These are phyloP conservation scores for Rhodotorula sp. DNA, from an alignment of 1,284 basidiomycete species.

Conservation along the genomic window DNA sequence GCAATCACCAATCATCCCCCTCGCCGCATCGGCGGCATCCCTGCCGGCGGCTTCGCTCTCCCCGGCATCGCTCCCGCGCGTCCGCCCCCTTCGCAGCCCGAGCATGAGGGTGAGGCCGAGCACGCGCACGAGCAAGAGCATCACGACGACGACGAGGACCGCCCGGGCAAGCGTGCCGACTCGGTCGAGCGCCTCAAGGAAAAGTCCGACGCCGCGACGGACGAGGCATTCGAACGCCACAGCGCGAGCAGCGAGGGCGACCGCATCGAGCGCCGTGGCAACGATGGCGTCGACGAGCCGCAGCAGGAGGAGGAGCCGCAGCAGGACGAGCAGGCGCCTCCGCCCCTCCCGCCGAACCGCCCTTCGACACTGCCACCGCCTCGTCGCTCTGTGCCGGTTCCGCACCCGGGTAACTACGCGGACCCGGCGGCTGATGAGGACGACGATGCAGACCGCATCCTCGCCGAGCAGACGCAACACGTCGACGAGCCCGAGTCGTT, in stretches of 20 bases:
- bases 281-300: conserved; percentile 45
- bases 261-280: not conserved
- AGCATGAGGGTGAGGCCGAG: conserved; percentile 2
- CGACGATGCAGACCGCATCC: not conserved
- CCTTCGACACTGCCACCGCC: conserved; percentile 25
- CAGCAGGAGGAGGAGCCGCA: conserved; percentile 57
- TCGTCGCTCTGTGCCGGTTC: conserved; percentile 23
- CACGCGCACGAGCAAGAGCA: not conserved
- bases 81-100: not conserved
- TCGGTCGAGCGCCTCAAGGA: conserved; percentile 11
- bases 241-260: not conserved
- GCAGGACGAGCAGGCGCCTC: conserved; percentile 63
- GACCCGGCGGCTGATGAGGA: not conserved
- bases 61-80: conserved; percentile 28
- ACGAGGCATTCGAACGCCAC: not conserved
- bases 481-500: conserved; percentile 32
- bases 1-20: conserved; percentile 11
- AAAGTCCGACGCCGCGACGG: conserved; percentile 30
- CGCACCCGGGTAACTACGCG: conserved; percentile 7
- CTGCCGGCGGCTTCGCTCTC: conserved; percentile 34
- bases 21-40: conserved; percentile 24
- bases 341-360: conserved; percentile 51
- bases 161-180: not conserved
- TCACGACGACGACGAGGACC: too few relatives aligned
- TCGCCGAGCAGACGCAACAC: conserved; percentile 56